These are phyloP conservation scores for Pseudoscleropodium purum DNA, from an alignment of 225 moss, liverwort and hornwort genomes.

Conservation along the genomic window DNA sequence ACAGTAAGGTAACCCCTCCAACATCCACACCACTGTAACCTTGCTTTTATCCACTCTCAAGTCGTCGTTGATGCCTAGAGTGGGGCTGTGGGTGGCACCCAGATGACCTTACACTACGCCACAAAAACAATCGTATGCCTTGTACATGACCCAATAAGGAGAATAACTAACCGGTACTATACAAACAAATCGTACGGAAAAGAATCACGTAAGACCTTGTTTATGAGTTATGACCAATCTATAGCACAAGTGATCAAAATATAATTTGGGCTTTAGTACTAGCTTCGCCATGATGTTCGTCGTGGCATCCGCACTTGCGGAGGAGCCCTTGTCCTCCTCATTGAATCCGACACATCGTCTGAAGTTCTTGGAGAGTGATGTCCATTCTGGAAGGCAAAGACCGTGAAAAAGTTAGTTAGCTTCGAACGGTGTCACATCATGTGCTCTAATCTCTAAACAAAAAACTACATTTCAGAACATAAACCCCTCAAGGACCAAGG, in stretches of 20 bases:
- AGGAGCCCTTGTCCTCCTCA: conserved; percentile 18
- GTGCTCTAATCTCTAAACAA: not conserved
- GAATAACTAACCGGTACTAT: conserved; percentile 22
- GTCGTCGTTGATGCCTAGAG: not conserved
- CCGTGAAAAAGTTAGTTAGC: not conserved
- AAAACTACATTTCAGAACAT: not conserved
- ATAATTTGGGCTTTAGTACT: not conserved
- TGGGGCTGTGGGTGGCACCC: conserved; percentile 12
- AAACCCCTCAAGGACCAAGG: not conserved
- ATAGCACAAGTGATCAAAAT: conserved; percentile 26
- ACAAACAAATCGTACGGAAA: conserved; percentile 43
- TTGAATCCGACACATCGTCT: conserved; percentile 28
- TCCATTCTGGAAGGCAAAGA: conserved; percentile 16
- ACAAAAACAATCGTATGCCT: conserved; percentile 42
- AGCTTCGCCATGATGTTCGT: conserved; percentile 48
- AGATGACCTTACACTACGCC: conserved; percentile 25
- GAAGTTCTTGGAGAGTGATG: conserved; percentile 30
- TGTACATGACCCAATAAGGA: conserved; percentile 30
- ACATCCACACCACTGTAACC: conserved; percentile 24
- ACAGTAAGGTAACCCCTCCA: conserved; percentile 37
- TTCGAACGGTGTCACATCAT: not conserved
- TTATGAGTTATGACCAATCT: conserved; percentile 19
- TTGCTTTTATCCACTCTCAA: conserved; percentile 6
- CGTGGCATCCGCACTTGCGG: conserved; percentile 33
- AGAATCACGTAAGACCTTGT: conserved; percentile 24